A percentile compares a stretch with the other conserved stretches of the same genome.
phyloP scores from a whole-genome alignment of 2,329 filamentous ascomycete species.

The Sporothrix globosa region DNA sequence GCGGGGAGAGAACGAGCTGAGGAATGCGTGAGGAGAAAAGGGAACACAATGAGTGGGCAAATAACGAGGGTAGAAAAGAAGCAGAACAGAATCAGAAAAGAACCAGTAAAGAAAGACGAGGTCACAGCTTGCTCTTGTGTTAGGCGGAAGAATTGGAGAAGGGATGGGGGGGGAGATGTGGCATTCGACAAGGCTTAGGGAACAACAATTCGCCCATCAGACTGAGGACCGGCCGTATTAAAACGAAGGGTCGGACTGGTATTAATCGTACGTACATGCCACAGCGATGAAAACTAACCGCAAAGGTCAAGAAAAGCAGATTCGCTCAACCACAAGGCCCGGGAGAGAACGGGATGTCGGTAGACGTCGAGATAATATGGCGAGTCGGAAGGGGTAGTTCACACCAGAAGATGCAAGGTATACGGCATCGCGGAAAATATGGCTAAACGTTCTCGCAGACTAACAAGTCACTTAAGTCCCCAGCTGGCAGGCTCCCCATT shows the following conservation, averaged over 20 bases:
- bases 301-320: background rate
- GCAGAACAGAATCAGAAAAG: background rate
- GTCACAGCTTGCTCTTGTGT: background rate
- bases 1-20: background rate
- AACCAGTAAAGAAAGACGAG: constrained; percentile 20
- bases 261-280: background rate
- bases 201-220: constrained; percentile 26
- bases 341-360: constrained; percentile 27
- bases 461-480: background rate
- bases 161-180: background rate
- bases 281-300: background rate
- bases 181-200: constrained; percentile 10
- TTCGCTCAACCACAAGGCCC: background rate
- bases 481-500: background rate
- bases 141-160: constrained; percentile 27
- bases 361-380: background rate
- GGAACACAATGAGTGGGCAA: background rate
- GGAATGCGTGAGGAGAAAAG: background rate
- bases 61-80: background rate
- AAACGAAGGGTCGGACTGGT: background rate
- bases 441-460: constrained; percentile 23
- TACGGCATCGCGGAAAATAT: background rate
- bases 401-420: background rate
- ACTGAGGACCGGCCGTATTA: background rate
- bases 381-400: constrained; percentile 4